phyloP scores from a whole-genome alignment of 495 filamentous ascomycete species.

The Chlorociboria aeruginascens region DNA sequence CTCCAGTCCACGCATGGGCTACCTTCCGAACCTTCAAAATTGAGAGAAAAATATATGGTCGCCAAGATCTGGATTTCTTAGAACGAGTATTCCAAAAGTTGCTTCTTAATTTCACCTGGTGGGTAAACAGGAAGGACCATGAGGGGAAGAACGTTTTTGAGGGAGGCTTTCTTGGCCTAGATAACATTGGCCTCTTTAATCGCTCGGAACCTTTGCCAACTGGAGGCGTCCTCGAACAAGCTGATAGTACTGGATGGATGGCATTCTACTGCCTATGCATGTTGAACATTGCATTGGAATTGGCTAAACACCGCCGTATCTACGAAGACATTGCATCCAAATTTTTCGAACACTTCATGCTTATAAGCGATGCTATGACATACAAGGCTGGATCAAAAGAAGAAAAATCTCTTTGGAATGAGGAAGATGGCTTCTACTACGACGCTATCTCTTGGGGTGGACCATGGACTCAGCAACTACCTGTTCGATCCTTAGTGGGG shows the following conservation, averaged over 20 bases:
- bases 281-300: constrained; percentile 89
- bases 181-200: constrained; percentile 96
- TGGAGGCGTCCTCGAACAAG: constrained; percentile 85
- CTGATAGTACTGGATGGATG: constrained; percentile 98
- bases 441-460: constrained; percentile 94
- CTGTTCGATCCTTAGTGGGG: constrained; percentile 81
- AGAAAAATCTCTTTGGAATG: constrained; percentile 85
- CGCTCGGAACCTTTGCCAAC: constrained; percentile 94
- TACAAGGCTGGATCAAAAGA: constrained; percentile 63
- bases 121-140: constrained; percentile 90
- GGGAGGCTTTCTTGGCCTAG: constrained; percentile 89
- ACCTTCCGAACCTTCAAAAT: constrained; percentile 95
- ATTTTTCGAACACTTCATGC: constrained; percentile 97
- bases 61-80: constrained; percentile 87
- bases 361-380: constrained; percentile 97
- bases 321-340: constrained; percentile 98
- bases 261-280: constrained; percentile 90
- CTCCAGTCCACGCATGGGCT: constrained; percentile 92
- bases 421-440: constrained; percentile 94
- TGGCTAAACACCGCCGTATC: constrained; percentile 89
- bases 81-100: constrained; percentile 96
- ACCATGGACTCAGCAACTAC: constrained; percentile 84
- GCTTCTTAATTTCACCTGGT: constrained; percentile 96
- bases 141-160: constrained; percentile 96
- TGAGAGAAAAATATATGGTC: constrained; percentile 91